These are phyloP conservation scores for Wilcoxina mikolae DNA, from an alignment of 495 filamentous ascomycete genomes.

Conservation along the genomic window DNA sequence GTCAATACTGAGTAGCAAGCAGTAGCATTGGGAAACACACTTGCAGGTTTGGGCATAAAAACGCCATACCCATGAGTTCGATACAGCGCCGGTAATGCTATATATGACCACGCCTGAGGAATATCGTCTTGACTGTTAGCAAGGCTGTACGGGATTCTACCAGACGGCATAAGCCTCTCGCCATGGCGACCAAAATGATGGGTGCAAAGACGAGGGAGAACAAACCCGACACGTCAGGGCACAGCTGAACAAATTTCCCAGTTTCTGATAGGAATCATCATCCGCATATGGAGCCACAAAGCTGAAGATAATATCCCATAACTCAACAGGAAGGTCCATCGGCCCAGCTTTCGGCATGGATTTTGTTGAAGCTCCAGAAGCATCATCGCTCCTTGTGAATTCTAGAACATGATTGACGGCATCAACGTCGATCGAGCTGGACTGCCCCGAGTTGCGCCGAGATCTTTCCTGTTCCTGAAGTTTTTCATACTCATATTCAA, in stretches of 20 bases:
- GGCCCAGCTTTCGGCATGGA: background rate
- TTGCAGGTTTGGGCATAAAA: constrained; percentile 19
- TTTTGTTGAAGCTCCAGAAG: background rate
- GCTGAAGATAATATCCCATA: constrained; percentile 25
- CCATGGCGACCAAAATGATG: background rate
- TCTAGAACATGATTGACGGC: background rate
- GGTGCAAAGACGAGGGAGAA: background rate
- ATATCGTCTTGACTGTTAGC: background rate
- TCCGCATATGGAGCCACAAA: constrained; percentile 17
- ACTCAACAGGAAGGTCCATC: constrained; percentile 14
- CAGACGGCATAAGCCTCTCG: background rate
- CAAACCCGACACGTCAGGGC: constrained; percentile 24
- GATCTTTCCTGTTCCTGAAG: background rate
- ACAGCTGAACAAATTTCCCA: constrained; percentile 23
- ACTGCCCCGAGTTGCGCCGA: background rate
- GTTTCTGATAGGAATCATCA: constrained; percentile 17
- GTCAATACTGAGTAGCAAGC: too few species aligned
- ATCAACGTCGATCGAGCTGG: background rate
- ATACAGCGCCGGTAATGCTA: constrained; percentile 23
- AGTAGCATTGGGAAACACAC: constrained; percentile 3
- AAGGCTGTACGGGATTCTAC: too few species aligned
- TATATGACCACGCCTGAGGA: constrained; percentile 19
- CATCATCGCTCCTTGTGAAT: background rate
- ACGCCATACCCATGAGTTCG: constrained; percentile 25
- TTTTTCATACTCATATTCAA: background rate